Conservation (phyloP, 495 filamentous ascomycete genomes). For the Halenospora varia region DNA sequence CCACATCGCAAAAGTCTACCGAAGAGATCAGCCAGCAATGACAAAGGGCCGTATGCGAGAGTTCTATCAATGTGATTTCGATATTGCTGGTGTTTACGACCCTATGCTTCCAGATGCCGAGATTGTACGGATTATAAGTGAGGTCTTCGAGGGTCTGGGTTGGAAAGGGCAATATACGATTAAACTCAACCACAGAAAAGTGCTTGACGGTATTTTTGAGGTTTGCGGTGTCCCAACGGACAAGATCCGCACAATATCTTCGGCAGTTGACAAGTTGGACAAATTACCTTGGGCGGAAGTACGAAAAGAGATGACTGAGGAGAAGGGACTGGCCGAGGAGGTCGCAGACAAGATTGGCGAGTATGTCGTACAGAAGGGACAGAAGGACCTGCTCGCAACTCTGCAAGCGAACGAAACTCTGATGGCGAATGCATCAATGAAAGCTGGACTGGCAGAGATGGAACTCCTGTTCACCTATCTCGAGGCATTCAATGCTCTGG, state of each 20-base stretch:
- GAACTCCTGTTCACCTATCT: slow-evolving; percentile 76
- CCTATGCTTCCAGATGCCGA: slow-evolving; percentile 97
- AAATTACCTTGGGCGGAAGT: slow-evolving; percentile 91
- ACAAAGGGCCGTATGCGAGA: slow-evolving; percentile 90
- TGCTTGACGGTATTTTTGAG: slow-evolving; percentile 87
- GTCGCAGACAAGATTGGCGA: slow-evolving; percentile 83
- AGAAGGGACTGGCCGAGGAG: slow-evolving; percentile 73
- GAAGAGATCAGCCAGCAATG: slow-evolving; percentile 74
- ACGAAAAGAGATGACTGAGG: slow-evolving; percentile 85
- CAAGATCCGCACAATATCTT: slow-evolving; percentile 81
- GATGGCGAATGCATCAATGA: slow-evolving; percentile 63
- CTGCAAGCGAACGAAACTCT: slow-evolving; percentile 61
- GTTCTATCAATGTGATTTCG: slow-evolving; percentile 98
- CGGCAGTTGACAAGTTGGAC: slow-evolving; percentile 93
- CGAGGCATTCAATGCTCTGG: slow-evolving; percentile 65
- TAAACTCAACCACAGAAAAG: slow-evolving; percentile 94
- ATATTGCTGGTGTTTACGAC: slow-evolving; percentile 87
- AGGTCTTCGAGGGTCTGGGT: slow-evolving; percentile 81
- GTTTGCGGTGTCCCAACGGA: slow-evolving; percentile 85
- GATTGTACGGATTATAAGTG: slow-evolving; percentile 75
- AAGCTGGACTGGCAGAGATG: slow-evolving; percentile 79
- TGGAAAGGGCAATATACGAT: slow-evolving; percentile 69
- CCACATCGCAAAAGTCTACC: slow-evolving; percentile 86
- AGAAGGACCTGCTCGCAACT: slow-evolving; percentile 61
- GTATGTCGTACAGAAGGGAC: slow-evolving; percentile 68